A percentile compares a stretch with the other conserved stretches of the same genome.
These are phyloP conservation scores for Sporothrix protearum DNA, from an alignment of 2,329 filamentous ascomycete species.

Conservation along the genomic window DNA sequence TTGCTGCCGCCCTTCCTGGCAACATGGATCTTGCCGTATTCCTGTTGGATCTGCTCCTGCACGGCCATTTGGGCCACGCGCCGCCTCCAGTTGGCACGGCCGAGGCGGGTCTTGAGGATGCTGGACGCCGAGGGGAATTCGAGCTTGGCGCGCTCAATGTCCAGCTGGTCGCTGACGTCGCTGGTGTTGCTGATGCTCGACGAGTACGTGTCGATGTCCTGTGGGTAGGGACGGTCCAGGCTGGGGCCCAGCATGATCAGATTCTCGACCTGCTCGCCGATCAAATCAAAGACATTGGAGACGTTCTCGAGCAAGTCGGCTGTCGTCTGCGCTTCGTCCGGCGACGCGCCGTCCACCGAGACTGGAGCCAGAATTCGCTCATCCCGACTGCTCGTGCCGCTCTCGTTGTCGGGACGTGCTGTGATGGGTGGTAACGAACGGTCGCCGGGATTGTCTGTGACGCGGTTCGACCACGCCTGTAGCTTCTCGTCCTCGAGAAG, in stretches of 20 bases:
- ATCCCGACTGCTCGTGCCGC: not conserved
- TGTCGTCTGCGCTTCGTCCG: not conserved
- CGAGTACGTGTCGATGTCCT: slow-evolving; percentile 24
- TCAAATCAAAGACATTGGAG: slow-evolving; percentile 1
- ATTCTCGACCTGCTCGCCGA: slow-evolving; percentile 19
- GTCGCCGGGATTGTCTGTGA: not conserved
- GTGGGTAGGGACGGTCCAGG: slow-evolving; percentile 25
- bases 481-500: slow-evolving; percentile 19
- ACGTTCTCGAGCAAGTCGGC: not conserved
- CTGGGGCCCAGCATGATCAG: slow-evolving; percentile 26
- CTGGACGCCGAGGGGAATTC: slow-evolving; percentile 25
- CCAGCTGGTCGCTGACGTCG: slow-evolving; percentile 22
- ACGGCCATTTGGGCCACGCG: slow-evolving; percentile 23
- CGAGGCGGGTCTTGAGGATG: slow-evolving; percentile 25
- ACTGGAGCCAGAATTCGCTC: not conserved
- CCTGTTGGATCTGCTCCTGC: slow-evolving; percentile 20
- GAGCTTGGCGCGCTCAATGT: slow-evolving; percentile 25
- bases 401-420: not conserved
- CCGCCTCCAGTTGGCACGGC: slow-evolving; percentile 26
- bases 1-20: not conserved
- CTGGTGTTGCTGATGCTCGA: slow-evolving; percentile 25
- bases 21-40: slow-evolving; percentile 17
- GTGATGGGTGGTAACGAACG: not conserved
- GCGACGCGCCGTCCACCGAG: not conserved
- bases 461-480: slow-evolving; percentile 14